Evolutionary conservation across 345 rosid genomes (phyloP), one percentile per base, ranked within the genome.

Genomic region (Arabis hirsuta): DNA sequence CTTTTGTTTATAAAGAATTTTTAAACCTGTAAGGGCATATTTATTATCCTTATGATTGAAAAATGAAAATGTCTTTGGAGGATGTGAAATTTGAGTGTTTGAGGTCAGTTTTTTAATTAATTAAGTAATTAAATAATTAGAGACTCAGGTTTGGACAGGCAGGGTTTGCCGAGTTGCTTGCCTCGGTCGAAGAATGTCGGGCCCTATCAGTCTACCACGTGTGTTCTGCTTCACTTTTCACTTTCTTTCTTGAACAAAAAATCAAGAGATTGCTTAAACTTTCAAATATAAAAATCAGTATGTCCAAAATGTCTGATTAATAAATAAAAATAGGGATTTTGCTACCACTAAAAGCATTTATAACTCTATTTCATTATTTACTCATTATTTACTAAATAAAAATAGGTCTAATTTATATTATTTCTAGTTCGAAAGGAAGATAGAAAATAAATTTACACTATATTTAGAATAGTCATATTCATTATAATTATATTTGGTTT

Each of bases 111-210:
- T 27, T 27, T 22, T 22, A 22, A 22, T 12, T 6, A 2, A 55
- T 55, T 12, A 29, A 60, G 63, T 63, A 64, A 12, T 5, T 12
- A 3, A 48, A 65, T 50, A 66, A 58, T 19, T 1, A 57, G 47
- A 66, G 67, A 39, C 16, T 73, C 55, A 58, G 67, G 55, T 51
- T 58, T 66, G 34, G 62, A 59, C 67, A 59, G 68, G 78, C 31
- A 74, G 55, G 48, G 73, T 60, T 59, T 67, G 78, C 60, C 73
- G 67, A 74, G 67, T 50, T 51, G 67, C 45, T 59, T 65, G 67
- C 72, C 78, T 73, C 54, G 61, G 47, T 66, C 39, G 39, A 66
- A 73, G 78, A 67, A 74, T 74, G 69, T 74, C 73, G 78, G 73
- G 51, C 3, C 67, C 69, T 67, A 60, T 20, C 46, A 66, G 34